Percentiles rank a stretch among this genome's conserved stretches.
These are phyloP conservation scores for Aspergillus neotritici DNA, from an alignment of 2,329 filamentous ascomycete genomes.

Conservation along the genomic window DNA sequence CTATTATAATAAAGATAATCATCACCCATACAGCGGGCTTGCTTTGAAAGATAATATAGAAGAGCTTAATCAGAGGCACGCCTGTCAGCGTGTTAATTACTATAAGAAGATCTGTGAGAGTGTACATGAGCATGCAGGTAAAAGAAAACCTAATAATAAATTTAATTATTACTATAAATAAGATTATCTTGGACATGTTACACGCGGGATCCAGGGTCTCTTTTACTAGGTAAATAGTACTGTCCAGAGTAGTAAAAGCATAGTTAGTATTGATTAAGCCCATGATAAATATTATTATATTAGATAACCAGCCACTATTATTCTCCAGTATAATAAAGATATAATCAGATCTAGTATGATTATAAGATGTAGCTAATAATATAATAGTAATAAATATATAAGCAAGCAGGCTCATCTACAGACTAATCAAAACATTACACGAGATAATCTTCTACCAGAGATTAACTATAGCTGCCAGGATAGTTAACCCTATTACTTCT, in stretches of 20 bases:
- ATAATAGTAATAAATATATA: too few relatives aligned
- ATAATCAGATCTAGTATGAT: too few relatives aligned
- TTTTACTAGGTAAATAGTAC: constrained; percentile 48
- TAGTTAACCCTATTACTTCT: too few relatives aligned
- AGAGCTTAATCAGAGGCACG: constrained; percentile 47
- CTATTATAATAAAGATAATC: constrained; percentile 43
- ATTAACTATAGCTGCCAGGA: too few relatives aligned
- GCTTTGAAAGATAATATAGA: constrained; percentile 40
- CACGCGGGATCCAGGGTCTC: constrained; percentile 46
- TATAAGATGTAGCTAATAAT: too few relatives aligned
- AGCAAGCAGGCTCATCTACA: too few relatives aligned
- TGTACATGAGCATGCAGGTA: constrained; percentile 48
- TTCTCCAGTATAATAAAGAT: constrained; percentile 50
- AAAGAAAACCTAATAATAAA: constrained; percentile 47
- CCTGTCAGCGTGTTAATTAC: constrained; percentile 39
- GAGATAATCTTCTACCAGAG: too few relatives aligned
- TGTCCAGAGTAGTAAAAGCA: constrained; percentile 48
- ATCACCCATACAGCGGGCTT: constrained; percentile 44
- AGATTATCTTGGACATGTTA: constrained; percentile 48
- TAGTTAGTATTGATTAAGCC: constrained; percentile 50
- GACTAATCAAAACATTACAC: too few relatives aligned
- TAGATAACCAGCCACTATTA: constrained; percentile 44
- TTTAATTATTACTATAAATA: constrained; percentile 40
- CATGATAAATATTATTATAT: constrained; percentile 49
- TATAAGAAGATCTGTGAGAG: constrained; percentile 40